Evolutionary conservation across 2,329 filamentous ascomycete species (phyloP).

Genomic region (Emydomyces testavorans): DNA sequence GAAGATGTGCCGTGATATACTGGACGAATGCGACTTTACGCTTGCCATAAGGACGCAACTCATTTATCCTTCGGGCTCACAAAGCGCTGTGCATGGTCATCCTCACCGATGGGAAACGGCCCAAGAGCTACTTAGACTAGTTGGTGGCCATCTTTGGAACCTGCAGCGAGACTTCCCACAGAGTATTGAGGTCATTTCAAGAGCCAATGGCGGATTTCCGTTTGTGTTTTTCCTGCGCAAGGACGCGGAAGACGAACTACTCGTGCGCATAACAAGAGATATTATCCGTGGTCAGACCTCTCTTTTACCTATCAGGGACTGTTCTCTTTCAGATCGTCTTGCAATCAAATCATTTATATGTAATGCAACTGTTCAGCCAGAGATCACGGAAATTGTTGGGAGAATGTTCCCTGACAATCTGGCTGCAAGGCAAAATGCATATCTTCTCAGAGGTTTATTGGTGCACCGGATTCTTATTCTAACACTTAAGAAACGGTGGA

Average conservation of each 20-base stretch:
- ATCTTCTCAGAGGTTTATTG: constrained; percentile 39
- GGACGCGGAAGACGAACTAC: constrained; percentile 39
- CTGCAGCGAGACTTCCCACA: constrained; percentile 34
- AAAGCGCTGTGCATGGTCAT: constrained; percentile 41
- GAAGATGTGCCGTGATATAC: constrained; percentile 42
- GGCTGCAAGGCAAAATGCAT: constrained; percentile 7
- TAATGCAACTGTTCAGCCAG: constrained; percentile 2
- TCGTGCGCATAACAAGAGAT: constrained; percentile 32
- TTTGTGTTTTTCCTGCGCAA: constrained; percentile 45
- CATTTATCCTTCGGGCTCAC: constrained; percentile 49
- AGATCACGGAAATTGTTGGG: not conserved
- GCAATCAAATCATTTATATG: constrained; percentile 12
- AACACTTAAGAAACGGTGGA: constrained; percentile 50
- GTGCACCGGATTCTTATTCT: constrained; percentile 46
- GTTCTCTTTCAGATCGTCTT: not conserved
- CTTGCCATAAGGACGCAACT: constrained; percentile 51
- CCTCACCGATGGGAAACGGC: constrained; percentile 47
- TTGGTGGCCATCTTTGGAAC: constrained; percentile 24
- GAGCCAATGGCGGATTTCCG: constrained; percentile 39
- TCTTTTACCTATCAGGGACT: constrained; percentile 20
- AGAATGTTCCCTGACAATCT: constrained; percentile 11
- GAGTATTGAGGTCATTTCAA: constrained; percentile 41
- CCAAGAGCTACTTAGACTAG: constrained; percentile 41
- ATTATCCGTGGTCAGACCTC: constrained; percentile 27
- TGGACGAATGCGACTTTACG: constrained; percentile 56